Base-by-base conservation (phyloP, 2,329 filamentous ascomycete species). In the Fusarium musae region DNA sequence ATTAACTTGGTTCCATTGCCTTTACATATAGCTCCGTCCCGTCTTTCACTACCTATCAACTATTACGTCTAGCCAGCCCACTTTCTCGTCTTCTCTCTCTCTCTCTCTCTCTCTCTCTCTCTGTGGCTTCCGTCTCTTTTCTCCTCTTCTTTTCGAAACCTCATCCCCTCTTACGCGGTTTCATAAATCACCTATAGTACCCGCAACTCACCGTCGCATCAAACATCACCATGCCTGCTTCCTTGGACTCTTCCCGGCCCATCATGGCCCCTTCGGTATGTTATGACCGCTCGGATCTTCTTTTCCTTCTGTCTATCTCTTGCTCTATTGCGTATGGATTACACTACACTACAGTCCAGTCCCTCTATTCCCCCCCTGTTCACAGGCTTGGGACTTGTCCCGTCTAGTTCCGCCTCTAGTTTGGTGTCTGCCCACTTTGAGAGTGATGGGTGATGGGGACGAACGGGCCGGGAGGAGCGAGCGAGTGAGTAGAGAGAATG, bases 211-310 rank as follows among this genome's bases (percentile, higher is more conserved):
- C 69, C 74, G 73, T 78, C 74, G 72, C 64, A 78, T 75, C 66
- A 63, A 34, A 30, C 43, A 54, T 69, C 59, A 34, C 73, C 63
- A 90, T 90, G 88, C 87, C 88, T 79, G 80, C 85, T 69, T 90
- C 88, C n/a, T 78, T 90, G 65, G 88, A 90, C 63, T 90, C 88
- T 49, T 85, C 87, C 60, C 87, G 88, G 79, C 88, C 88, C 77
- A 90, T 90, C 80, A 90, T 90, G 88, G 87, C 87, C 67, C 86
- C 88, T 53, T 90, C 88, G 78, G 88, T 90, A 88, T 62, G 88
- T 88, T 69, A 70, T 53, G 57, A n/a, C 67, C 69, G 67, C 69
- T 65, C 54, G 71, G 72, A 62, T 63, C 60, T 63, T 68, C 57
- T 69, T 69, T 42, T 64, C 52, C 40, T 53, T 50, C 21, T 50